Base-by-base conservation (phyloP, 768 basidiomycete genomes). In the Lactarius psammicola region DNA sequence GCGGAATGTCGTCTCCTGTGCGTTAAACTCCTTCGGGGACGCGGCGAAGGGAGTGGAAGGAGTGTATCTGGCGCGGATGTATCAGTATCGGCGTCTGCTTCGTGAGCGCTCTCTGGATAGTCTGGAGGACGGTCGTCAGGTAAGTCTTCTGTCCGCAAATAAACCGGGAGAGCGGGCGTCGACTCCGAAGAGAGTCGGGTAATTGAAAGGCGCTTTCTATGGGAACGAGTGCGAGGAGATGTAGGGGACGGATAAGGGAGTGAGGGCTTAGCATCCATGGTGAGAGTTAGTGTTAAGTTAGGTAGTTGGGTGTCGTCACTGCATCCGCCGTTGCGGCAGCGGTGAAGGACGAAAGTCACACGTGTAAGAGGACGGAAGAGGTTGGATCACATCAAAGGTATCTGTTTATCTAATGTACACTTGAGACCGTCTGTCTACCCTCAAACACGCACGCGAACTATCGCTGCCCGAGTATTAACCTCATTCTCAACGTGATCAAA, bases 71-170 rank as follows among this genome's bases (percentile, higher is more conserved):
- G 72, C 69, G 59, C 69, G 63, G 34, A 71, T 40, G 85, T 83
- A 71, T 90, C 88, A 44, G 85, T 84, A 71, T 90, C 88, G 38
- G 82, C 85, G 79, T 91, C 90, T 18, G 83, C 88, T 71, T 92
- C 90, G 73, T 90, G 86, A 69, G 87, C 85, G 64, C 88, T 88
- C 71, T 89, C 87, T 56, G 88, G 84, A 71, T 91, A 91, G 72
- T 89, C 88, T 40, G 89, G 89, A 18, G 89, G 89, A 42, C 76
- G 79, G 75, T 89, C 88, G 46, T 77, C 81, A n/a, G 80, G 76
- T 9, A 72, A 68, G 51, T 72, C 77, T 36, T 72, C 70, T 20
- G 68, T 56, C 56, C 70, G 77, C 2, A 80, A 81, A 75, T 90
- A 90, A 65, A 84, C 83, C 8, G 89, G 89, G 17, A 90, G 80